Base-by-base conservation (phyloP, 225 moss, liverwort and hornwort genomes). In the Thuidium tamariscinum region DNA sequence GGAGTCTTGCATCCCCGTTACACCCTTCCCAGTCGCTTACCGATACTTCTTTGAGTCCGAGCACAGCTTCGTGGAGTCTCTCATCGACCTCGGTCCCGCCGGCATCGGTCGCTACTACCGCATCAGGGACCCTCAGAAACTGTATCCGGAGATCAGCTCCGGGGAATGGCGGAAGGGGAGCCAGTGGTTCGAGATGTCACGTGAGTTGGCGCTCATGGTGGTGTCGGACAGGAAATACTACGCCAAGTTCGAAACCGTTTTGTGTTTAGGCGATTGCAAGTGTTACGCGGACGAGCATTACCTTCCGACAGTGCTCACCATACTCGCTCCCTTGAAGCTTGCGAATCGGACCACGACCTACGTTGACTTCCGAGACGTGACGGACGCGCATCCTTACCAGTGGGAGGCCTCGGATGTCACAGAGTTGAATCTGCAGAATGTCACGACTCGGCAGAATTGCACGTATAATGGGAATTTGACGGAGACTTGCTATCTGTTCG, bases 141-240 rank as follows among this genome's bases (percentile, higher is more conserved):
- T 93, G 79, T 65, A 80, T 11, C 93, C 93, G 21, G 93, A 93
- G 65, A 89, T 93, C 41, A 89, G 75, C 36, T 10, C 64, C 16
- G 0, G 9, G 74, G 84, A 93, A 63, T 93, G 93, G 93, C 90
- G 93, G 7, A 93, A 93, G 84, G 93, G 93, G 9, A 92, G 92
- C 84, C 88, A 93, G 81, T 93, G 93, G 93, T 92, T 92, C 79
- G 92, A 92, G 86, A 84, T 93, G 74, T 88, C 93, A 19, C 89
- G 93, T 6, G 82, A 63, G 10, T 51, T 93, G 44, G 91, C 88
- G 16, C 44, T 82, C 56, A 30, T 84, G 62, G 90, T 93, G 55
- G 87, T 93, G 62, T 51, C 84, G 22, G 93, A 93, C 80, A 63
- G 51, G 16, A 88, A 75, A 75, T 93, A 92, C 75, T 93, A 90